Evolutionary conservation across 1,284 basidiomycete genomes (phyloP), one percentile per base, ranked within the genome.

Genomic region (Papiliotrema flavescens): DNA sequence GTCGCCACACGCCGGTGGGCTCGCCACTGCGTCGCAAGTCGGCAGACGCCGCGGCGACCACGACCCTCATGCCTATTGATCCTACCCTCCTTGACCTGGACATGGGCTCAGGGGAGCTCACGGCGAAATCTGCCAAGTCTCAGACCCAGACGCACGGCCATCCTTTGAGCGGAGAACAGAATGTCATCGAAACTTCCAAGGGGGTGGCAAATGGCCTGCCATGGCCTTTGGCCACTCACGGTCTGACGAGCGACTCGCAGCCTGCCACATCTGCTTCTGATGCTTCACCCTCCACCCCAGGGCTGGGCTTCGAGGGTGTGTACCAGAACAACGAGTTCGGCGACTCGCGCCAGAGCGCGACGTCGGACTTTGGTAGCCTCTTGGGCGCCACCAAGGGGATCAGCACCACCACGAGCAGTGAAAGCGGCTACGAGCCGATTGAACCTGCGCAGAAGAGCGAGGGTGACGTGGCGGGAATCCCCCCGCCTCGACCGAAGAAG

Each of bases 401-500:
- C n/a, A 20, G 45, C 19, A 47, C 42, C 3, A 24, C 20, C 8
- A 22, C 19, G 11, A 39, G 43, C 22, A 51, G 48, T 20, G 53
- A 43, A 39, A 40, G 34, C 23, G 35, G 37, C 0, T 51, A 26
- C 20, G 40, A 51, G 13, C 14, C 15, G 13, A 35, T 17, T 11
- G 52, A 41, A 2, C 28, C 28, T 5, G 51, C 45, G 20, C 41
- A 24, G n/a, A 41, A 43, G 15, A 36, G 43, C 5, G 23, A 22
- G 11, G 26, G 19, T 22, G 51, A 42, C 7, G 49, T 45, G 11
- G 50, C 28, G 7, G 66, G 49, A 2, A 59, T 65, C 6, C 65
- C 65, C 0, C 62, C 59, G 22, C 65, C 63, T 1, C 57, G 57
- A 28, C 54, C 60, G 24, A 71, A 71, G 57, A 71, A 71, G 57